Base-by-base conservation (phyloP, 2,329 filamentous ascomycete genomes). In the Alternaria hordeiaustralica region DNA sequence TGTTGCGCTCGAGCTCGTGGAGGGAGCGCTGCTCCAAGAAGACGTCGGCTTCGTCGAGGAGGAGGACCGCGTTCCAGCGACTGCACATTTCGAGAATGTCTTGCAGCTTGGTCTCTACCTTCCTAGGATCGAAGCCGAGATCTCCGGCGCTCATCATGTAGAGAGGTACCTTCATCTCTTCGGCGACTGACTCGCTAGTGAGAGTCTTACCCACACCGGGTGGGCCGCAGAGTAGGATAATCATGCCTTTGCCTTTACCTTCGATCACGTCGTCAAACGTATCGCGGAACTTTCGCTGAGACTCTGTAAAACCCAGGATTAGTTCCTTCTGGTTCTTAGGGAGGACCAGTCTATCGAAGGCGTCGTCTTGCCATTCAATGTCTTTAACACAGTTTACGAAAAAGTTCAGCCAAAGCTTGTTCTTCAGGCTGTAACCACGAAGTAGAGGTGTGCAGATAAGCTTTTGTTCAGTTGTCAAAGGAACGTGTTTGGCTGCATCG, bases 121-220 rank as follows among this genome's bases (percentile, higher is more conserved):
- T 71, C 1, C 70, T 60, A 0, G 83, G 80, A 36, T 82, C 77
- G 11, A 81, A 78, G 15, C 92, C 92, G 0, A 97, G 84, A 78
- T 96, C 92, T 15, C 92, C 92, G 0, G 92, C 92, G 6, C 88
- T 91, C 43, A 92, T 91, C 86, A 92, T 92, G 78, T 96, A 96
- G 11, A 73, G 62, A 5, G 68, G 69, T 4, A 71, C 61, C 59
- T 71, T 66, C 63, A 67, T 64, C 18, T 70, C 64, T 51, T 71
- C 64, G 11, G 71, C 69, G 20, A 73, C 67, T 2, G 62, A 65
- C 54, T 73, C 72, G 6, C 64, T 67, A 1, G 72, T 75, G 21
- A 74, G 63, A 2, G 71, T 74, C 36, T 74, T 74, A 15, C 74
- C 74, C 21, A 73, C 73, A 8, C 74, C 74, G 10, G 74, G 74